Conservation (phyloP, 441 rosid genomes). For the Melastoma candidum region DNA sequence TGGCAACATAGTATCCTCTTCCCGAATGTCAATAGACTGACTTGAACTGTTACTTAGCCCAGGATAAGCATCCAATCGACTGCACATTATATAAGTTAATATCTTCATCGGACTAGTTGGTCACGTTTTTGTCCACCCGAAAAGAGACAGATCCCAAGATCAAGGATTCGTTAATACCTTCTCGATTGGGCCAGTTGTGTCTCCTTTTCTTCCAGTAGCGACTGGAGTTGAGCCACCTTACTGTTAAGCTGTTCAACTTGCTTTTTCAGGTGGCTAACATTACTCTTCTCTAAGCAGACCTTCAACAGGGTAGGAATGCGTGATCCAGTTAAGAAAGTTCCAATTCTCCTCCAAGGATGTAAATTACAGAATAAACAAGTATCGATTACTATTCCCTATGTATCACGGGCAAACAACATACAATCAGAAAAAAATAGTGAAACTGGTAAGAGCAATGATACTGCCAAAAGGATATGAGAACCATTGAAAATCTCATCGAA, state of each 20-base stretch:
- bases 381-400: too few relatives aligned
- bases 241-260: conserved; percentile 49
- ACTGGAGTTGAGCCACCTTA: conserved; percentile 58
- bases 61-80: conserved; percentile 17
- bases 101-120: conserved; percentile 1
- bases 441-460: not conserved
- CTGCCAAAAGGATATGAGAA: conserved; percentile 48
- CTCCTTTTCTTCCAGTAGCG: conserved; percentile 52
- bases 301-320: conserved; percentile 60
- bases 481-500: conserved; percentile 59
- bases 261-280: conserved; percentile 37
- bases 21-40: conserved; percentile 24
- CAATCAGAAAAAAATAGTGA: not conserved
- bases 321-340: conserved; percentile 37
- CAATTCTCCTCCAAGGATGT: conserved; percentile 12
- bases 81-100: conserved; percentile 10
- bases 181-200: conserved; percentile 30
- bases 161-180: conserved; percentile 25
- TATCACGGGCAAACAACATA: too few relatives aligned
- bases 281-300: conserved; percentile 48
- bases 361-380: not conserved
- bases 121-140: not conserved
- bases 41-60: conserved; percentile 24
- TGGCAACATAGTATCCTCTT: conserved; percentile 21
- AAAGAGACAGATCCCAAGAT: conserved; percentile 1